A percentile compares a stretch with the other conserved stretches of the same genome.
These are phyloP conservation scores for Plasmodium coatneyi DNA, from an alignment of 169 alveolate species.

Conservation along the genomic window DNA sequence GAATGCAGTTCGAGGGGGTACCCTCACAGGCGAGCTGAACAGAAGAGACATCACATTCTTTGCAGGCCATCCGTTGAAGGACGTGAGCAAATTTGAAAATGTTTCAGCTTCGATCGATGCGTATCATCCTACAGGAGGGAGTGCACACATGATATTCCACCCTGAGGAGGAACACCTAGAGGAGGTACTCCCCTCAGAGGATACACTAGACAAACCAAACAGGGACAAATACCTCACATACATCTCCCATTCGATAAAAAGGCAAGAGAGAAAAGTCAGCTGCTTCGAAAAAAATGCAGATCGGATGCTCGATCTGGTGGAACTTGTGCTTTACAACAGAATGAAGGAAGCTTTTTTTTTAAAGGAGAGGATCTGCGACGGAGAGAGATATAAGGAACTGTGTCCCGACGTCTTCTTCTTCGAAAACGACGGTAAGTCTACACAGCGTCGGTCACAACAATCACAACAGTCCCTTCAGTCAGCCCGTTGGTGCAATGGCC, in stretches of 20 bases:
- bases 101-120: neutral
- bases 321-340: constrained; percentile 50
- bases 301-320: constrained; percentile 21
- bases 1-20: neutral
- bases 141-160: neutral
- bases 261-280: constrained; percentile 9
- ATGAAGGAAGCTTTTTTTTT: constrained; percentile 46
- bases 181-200: neutral
- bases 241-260: constrained; percentile 24
- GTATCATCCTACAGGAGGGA: neutral
- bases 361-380: constrained; percentile 7
- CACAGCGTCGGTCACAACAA: neutral
- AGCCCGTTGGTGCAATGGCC: too few relatives aligned
- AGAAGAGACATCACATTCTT: neutral
- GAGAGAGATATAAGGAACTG: constrained; percentile 24
- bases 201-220: neutral
- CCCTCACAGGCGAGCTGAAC: neutral
- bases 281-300: constrained; percentile 16
- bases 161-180: neutral
- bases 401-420: constrained; percentile 41
- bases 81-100: neutral
- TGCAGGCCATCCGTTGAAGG: neutral
- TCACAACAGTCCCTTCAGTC: too few relatives aligned
- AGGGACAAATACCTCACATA: constrained; percentile 1
- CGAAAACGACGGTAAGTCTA: constrained; percentile 27